Percentiles rank a stretch among this genome's conserved stretches.
phyloP scores from a whole-genome alignment of 352 stramenopile species.

The Phytophthora gonapodyides region DNA sequence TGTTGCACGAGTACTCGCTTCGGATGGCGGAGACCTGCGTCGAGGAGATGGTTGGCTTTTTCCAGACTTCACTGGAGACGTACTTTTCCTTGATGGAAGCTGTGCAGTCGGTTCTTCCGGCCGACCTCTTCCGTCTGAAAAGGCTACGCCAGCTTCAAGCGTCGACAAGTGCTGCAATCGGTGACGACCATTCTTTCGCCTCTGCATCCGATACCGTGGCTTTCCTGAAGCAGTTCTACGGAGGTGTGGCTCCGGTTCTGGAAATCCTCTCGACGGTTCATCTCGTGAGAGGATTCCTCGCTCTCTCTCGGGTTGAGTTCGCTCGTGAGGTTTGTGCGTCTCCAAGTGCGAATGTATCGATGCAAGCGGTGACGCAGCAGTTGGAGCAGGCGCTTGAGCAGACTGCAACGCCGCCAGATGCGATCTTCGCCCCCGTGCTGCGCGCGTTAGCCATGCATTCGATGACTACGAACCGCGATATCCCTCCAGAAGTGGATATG shows the following conservation, averaged over 20 bases:
- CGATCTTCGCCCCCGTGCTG: conserved; percentile 42
- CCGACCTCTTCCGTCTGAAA: conserved; percentile 31
- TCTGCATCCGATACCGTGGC: conserved; percentile 21
- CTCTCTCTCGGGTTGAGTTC: conserved; percentile 54
- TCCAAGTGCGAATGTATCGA: conserved; percentile 33
- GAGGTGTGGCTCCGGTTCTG: conserved; percentile 24
- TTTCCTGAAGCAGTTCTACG: conserved; percentile 42
- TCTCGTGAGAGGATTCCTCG: conserved; percentile 31
- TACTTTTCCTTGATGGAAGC: conserved; percentile 32
- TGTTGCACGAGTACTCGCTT: conserved; percentile 24
- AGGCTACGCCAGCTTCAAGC: conserved; percentile 11
- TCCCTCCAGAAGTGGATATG: conserved; percentile 43
- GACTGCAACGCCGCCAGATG: conserved; percentile 22
- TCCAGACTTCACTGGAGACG: conserved; percentile 25
- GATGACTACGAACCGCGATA: conserved; percentile 4
- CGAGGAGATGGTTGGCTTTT: conserved; percentile 39
- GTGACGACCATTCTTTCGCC: conserved; percentile 11
- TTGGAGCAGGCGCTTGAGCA: conserved; percentile 48
- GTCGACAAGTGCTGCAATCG: background rate
- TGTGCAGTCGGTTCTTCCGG: conserved; percentile 36
- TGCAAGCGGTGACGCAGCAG: conserved; percentile 48
- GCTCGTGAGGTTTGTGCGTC: conserved; percentile 46
- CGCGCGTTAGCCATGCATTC: conserved; percentile 26
- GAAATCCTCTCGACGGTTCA: conserved; percentile 20
- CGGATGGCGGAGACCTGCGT: conserved; percentile 35